Conservation (phyloP, 2,329 filamentous ascomycete genomes). For the Botrytis fabae region DNA sequence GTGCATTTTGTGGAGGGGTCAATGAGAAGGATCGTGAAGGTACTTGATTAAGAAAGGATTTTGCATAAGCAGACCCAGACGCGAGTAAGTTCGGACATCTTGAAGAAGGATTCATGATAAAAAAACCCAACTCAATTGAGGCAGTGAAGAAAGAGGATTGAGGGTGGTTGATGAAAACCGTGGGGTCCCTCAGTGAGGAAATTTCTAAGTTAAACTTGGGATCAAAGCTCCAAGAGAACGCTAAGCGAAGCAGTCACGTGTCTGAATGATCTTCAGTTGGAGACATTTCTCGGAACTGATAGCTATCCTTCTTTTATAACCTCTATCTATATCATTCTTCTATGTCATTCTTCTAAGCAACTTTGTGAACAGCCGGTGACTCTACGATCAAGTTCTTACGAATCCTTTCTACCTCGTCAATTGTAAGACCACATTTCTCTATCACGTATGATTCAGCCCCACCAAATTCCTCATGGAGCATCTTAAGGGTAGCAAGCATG, state of each 20-base stretch:
- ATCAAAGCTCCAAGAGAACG: slow-evolving; percentile 15
- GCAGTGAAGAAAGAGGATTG: background rate
- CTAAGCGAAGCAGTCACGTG: slow-evolving; percentile 22
- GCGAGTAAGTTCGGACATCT: slow-evolving; percentile 33
- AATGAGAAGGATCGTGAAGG: slow-evolving; percentile 40
- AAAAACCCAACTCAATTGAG: slow-evolving; percentile 11
- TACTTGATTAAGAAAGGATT: slow-evolving; percentile 31
- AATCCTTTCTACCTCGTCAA: slow-evolving; percentile 55
- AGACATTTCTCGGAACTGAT: background rate
- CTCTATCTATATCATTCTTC: background rate
- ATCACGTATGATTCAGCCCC: slow-evolving; percentile 64
- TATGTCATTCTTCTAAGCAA: background rate
- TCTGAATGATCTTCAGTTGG: background rate
- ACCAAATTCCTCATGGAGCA: slow-evolving; percentile 61
- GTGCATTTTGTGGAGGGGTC: slow-evolving; percentile 32
- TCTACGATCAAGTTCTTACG: slow-evolving; percentile 50
- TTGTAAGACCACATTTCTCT: slow-evolving; percentile 57
- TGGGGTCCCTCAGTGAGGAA: slow-evolving; percentile 22
- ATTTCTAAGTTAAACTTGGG: slow-evolving; percentile 14
- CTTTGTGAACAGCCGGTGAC: slow-evolving; percentile 27
- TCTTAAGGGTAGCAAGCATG: slow-evolving; percentile 52
- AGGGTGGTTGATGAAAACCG: slow-evolving; percentile 17
- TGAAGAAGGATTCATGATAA: slow-evolving; percentile 37
- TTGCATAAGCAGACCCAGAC: slow-evolving; percentile 29
- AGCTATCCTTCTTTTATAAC: background rate